phyloP scores from a whole-genome alignment of 805 yeast species.

The Candida taoyuanica region DNA sequence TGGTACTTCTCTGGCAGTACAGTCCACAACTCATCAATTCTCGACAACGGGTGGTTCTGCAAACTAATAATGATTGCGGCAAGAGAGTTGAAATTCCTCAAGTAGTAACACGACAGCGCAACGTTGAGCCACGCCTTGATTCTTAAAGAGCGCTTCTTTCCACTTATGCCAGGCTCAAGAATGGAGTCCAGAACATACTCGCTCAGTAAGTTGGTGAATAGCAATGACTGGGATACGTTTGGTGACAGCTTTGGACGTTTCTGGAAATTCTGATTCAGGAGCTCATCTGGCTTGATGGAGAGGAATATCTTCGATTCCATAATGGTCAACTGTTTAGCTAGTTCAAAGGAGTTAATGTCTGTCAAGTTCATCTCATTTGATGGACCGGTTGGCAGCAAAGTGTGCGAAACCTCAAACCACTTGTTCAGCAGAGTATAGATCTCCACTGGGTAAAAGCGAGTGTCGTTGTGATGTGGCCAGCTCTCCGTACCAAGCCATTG shows the following conservation, averaged over 20 bases:
- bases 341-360: slow-evolving; percentile 62
- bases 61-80: slow-evolving; percentile 76
- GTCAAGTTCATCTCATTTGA: slow-evolving; percentile 17
- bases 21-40: slow-evolving; percentile 58
- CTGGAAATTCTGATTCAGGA: slow-evolving; percentile 58
- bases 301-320: slow-evolving; percentile 67
- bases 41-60: slow-evolving; percentile 65
- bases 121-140: slow-evolving; percentile 70
- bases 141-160: slow-evolving; percentile 48
- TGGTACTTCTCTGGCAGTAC: slow-evolving; percentile 53
- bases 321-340: slow-evolving; percentile 72
- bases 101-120: slow-evolving; percentile 65
- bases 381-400: slow-evolving; percentile 22
- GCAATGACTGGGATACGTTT: slow-evolving; percentile 54
- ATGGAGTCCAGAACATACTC: slow-evolving; percentile 70
- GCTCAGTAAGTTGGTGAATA: slow-evolving; percentile 68
- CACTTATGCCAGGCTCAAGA: slow-evolving; percentile 44
- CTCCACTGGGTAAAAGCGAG: slow-evolving; percentile 23
- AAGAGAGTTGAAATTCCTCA: slow-evolving; percentile 72
- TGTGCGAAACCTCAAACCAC: slow-evolving; percentile 54
- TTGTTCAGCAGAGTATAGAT: slow-evolving; percentile 31
- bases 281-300: slow-evolving; percentile 58
- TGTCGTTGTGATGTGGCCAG: slow-evolving; percentile 22
- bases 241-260: slow-evolving; percentile 57
- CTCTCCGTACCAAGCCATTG: slow-evolving; percentile 34